These are phyloP conservation scores for Amanita muscaria DNA, from an alignment of 768 basidiomycete genomes.

Conservation along the genomic window DNA sequence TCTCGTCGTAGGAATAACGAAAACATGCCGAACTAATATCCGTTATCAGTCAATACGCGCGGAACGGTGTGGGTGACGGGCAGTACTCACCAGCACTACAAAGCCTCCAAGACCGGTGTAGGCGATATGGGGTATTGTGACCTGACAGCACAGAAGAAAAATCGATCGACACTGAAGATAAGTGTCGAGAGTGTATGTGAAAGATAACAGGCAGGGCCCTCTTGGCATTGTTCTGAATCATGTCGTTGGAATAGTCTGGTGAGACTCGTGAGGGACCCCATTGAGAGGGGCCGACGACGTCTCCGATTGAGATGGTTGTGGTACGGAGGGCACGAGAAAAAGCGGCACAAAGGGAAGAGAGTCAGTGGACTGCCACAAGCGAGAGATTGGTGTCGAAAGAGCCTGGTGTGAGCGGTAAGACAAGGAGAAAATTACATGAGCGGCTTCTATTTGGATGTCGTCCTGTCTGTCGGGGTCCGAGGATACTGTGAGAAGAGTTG, in stretches of 20 bases:
- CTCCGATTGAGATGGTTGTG: conserved; percentile 50
- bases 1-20: conserved; percentile 88
- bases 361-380: conserved; percentile 30
- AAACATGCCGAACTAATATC: conserved; percentile 94
- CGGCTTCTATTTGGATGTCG: conserved; percentile 62
- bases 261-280: conserved; percentile 54
- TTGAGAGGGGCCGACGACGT: conserved; percentile 59
- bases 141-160: too few relatives aligned
- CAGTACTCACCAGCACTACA: conserved; percentile 57
- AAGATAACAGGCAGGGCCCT: conserved; percentile 52
- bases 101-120: conserved; percentile 80
- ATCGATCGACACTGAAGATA: too few relatives aligned
- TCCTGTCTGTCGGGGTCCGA: too few relatives aligned
- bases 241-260: conserved; percentile 23
- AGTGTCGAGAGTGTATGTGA: too few relatives aligned
- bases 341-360: conserved; percentile 37
- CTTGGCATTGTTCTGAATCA: conserved; percentile 40
- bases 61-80: not conserved
- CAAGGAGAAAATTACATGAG: conserved; percentile 66
- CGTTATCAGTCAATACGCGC: too few relatives aligned
- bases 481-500: conserved; percentile 46
- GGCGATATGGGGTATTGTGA: conserved; percentile 62
- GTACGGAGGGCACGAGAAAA: conserved; percentile 57
- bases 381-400: conserved; percentile 46
- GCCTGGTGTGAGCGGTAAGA: conserved; percentile 63